These are phyloP conservation scores for Phytophthora citrophthora DNA, from an alignment of 352 stramenopile species.

Conservation along the genomic window DNA sequence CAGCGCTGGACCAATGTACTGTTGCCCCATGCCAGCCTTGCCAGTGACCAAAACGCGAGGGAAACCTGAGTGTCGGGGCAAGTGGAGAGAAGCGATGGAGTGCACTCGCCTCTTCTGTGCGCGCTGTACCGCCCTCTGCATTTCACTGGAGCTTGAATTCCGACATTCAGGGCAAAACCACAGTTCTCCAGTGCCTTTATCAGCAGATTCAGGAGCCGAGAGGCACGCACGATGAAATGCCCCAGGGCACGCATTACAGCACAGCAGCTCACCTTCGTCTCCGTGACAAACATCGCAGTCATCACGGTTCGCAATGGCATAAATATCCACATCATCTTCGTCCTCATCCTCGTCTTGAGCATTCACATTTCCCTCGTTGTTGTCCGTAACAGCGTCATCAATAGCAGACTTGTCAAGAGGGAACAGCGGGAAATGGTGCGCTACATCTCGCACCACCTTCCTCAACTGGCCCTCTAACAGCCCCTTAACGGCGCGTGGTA, in stretches of 20 bases:
- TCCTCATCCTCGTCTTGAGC: conserved; percentile 46
- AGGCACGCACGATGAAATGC: conserved; percentile 68
- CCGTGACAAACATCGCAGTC: conserved; percentile 79
- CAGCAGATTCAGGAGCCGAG: conserved; percentile 13
- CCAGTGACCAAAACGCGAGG: conserved; percentile 76
- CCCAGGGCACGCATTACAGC: conserved; percentile 66
- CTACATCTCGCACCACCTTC: conserved; percentile 50
- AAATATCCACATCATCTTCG: conserved; percentile 75
- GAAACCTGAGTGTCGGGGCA: conserved; percentile 67
- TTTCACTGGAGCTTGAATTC: conserved; percentile 23
- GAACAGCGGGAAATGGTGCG: conserved; percentile 68
- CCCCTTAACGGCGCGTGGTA: conserved; percentile 64
- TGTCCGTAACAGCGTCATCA: conserved; percentile 37
- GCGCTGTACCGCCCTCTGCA: conserved; percentile 33
- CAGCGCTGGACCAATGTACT: conserved; percentile 68
- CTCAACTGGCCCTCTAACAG: conserved; percentile 50
- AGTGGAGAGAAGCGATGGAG: conserved; percentile 38
- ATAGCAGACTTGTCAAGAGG: conserved; percentile 54
- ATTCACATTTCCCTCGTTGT: conserved; percentile 1
- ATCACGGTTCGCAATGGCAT: conserved; percentile 59
- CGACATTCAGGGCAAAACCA: conserved; percentile 76
- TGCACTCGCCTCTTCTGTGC: conserved; percentile 33
- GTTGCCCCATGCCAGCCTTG: conserved; percentile 68
- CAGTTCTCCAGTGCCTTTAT: conserved; percentile 7
- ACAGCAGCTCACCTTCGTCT: conserved; percentile 60